Base-by-base conservation (phyloP, 2,329 filamentous ascomycete species). In the Curvularia hawaiiensis region DNA sequence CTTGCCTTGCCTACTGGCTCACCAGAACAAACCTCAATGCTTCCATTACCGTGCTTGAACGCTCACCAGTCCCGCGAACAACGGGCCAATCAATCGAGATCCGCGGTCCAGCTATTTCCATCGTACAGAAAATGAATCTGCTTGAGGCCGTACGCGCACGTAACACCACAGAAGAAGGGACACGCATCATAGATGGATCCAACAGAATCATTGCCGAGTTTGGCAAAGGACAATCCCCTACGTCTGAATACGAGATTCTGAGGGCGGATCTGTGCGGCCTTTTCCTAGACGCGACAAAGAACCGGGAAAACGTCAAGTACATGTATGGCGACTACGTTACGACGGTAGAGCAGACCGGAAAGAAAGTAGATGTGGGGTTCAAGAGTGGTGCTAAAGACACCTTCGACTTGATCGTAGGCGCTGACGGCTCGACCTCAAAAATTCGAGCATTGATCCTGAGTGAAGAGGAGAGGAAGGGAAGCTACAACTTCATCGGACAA, bases 1-100 rank as follows among this genome's bases (percentile, higher is more conserved):
- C 72, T 20, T 71, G 66, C 3, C 64, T 78, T 14, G 76, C 77
- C n/a, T 69, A 69, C 48, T 74, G 64, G 58, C 68, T 78, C 22
- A 60, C 68, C 7, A 67, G 65, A 30, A 66, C 65, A 47, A 62
- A 62, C 65, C 62, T 65, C 44, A 63, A 63, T 45, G 72, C 75
- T 11, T 63, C 59, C 53, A 76, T 81, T 60, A 81, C 79, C 4
- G 67, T 83, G 38, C 62, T 82, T 16, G 80, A 82, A 54, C 77
- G 78, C 18, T 76, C 76, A 1, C 60, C 78, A 0, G 48, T 60
- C 16, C 73, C 77, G 14, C 72, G 79, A 12, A 70, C 68, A 4
- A 75, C 76, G 24, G 80, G 80, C 2, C 79, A 80, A 56, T 74
- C 79, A 20, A 68, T 82, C 40, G 80, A 83, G 59, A 75, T 82